Evolutionary conservation across 441 rosid species (phyloP).

Genomic region (Croton laevigatus): DNA sequence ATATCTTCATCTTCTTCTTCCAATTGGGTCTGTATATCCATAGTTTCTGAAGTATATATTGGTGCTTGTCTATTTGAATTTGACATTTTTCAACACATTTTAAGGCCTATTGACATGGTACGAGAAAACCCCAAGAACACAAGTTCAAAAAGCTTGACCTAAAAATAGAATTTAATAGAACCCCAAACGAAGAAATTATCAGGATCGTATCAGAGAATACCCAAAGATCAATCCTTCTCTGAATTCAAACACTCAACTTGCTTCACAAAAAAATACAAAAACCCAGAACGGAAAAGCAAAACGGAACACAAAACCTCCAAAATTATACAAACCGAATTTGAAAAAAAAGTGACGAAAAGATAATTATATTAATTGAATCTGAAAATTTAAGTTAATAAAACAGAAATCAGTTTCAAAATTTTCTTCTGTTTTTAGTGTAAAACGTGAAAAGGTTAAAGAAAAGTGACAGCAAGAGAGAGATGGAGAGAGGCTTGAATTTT

Average conservation of each 20-base stretch:
- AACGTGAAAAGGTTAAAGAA: background rate
- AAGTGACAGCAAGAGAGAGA: background rate
- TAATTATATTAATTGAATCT: background rate
- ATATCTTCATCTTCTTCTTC: conserved; percentile 34
- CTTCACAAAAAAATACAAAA: background rate
- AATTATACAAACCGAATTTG: background rate
- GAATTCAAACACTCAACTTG: background rate
- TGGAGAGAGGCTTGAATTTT: background rate
- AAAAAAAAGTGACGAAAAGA: background rate
- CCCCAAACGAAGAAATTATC: background rate
- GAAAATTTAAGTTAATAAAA: background rate
- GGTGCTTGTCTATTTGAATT: conserved; percentile 25
- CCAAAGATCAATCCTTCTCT: background rate
- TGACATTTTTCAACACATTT: conserved; percentile 25
- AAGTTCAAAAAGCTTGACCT: background rate
- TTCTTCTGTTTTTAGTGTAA: background rate
- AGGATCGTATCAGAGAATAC: background rate
- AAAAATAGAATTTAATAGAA: background rate
- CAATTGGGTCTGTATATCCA: conserved; percentile 24
- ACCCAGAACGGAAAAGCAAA: background rate
- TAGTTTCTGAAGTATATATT: conserved; percentile 26
- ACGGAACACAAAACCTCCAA: background rate
- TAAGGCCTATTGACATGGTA: background rate
- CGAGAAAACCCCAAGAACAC: background rate
- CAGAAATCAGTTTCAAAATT: background rate